phyloP scores from a whole-genome alignment of 257 asterid genomes.

The Parsonsia alboflavescens region DNA sequence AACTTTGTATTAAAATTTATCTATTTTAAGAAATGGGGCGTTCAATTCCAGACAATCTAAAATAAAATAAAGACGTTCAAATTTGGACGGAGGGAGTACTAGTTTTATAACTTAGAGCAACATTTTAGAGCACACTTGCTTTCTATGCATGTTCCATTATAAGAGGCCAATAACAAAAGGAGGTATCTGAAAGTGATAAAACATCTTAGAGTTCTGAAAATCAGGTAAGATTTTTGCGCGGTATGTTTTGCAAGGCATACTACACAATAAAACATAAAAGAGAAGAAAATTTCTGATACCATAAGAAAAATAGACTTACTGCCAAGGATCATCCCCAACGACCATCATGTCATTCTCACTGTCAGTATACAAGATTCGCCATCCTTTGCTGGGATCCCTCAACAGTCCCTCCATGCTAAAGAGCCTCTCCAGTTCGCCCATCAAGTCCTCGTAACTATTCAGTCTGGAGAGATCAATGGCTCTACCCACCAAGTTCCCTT shows the following conservation, averaged over 20 bases:
- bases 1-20: too few relatives aligned
- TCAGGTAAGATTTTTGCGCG: background rate
- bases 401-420: conserved; percentile 87
- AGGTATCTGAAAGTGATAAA: background rate
- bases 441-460: conserved; percentile 58
- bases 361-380: conserved; percentile 89
- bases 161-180: background rate
- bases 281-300: background rate
- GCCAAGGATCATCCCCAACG: conserved; percentile 98
- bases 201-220: too few relatives aligned
- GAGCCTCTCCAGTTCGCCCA: conserved; percentile 72
- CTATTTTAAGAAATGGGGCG: too few relatives aligned
- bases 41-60: too few relatives aligned
- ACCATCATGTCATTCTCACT: conserved; percentile 98
- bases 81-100: background rate
- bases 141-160: background rate
- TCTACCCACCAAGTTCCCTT: conserved; percentile 92
- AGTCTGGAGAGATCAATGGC: conserved; percentile 83
- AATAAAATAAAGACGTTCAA: too few relatives aligned
- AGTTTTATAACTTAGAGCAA: background rate
- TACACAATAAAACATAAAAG: background rate
- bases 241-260: background rate
- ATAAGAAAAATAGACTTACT: conserved; percentile 43
- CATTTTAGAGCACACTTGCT: background rate
- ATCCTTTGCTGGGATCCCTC: conserved; percentile 69